phyloP scores from a whole-genome alignment of 441 rosid species.

The Populus hybrid region DNA sequence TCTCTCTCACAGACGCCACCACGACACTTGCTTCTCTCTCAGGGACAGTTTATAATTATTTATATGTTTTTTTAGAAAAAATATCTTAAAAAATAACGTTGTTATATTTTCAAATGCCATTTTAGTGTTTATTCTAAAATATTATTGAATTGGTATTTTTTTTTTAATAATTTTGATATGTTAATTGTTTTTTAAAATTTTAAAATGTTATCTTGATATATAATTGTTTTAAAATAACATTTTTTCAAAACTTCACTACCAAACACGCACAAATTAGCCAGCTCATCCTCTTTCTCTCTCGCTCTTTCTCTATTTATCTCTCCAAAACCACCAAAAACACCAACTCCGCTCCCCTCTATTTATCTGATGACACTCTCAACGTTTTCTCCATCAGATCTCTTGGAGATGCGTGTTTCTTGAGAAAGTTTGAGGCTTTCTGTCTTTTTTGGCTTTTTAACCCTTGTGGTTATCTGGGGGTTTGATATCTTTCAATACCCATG shows the following conservation, averaged over 20 bases:
- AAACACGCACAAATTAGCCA: background rate
- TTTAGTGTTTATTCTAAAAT: no score
- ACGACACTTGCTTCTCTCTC: conserved; percentile 36
- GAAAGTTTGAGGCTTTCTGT: background rate
- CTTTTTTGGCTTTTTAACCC: background rate
- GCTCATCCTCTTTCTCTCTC: conserved; percentile 23
- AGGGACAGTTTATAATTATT: no score
- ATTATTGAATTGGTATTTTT: no score
- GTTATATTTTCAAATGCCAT: no score
- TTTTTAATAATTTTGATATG: no score
- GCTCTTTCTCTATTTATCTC: conserved; percentile 30
- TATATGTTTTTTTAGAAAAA: no score
- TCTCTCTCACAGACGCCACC: conserved; percentile 22
- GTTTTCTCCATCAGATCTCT: conserved; percentile 71
- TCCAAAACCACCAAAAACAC: conserved; percentile 26
- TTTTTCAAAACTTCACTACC: no score
- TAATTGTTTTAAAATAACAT: no score
- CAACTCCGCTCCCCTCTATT: conserved; percentile 13
- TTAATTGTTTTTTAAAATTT: no score
- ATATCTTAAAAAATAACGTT: no score
- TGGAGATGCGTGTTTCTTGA: conserved; percentile 51
- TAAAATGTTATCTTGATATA: no score
- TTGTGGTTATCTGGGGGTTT: conserved; percentile 29
- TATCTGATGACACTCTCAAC: conserved; percentile 34
- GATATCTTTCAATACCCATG: conserved; percentile 36